phyloP scores from a whole-genome alignment of 2,329 filamentous ascomycete genomes.

The Ascocoryne sarcoides region DNA sequence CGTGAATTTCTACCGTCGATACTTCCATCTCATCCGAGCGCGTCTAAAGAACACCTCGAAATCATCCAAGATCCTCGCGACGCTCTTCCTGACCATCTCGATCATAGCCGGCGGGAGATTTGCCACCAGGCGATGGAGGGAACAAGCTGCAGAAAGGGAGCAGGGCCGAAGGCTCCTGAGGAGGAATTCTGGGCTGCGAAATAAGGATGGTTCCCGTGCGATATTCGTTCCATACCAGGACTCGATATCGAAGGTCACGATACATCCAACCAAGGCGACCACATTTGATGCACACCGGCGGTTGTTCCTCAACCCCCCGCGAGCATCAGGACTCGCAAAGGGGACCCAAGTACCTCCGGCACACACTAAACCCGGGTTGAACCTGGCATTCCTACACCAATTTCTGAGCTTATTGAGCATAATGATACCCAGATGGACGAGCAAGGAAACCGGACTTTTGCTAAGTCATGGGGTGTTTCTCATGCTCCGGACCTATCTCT shows the following conservation, averaged over 20 bases:
- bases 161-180: conserved; percentile 75
- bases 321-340: conserved; percentile 68
- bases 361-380: conserved; percentile 88
- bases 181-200: conserved; percentile 84
- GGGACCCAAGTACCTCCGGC: conserved; percentile 68
- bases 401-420: conserved; percentile 95
- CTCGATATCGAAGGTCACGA: conserved; percentile 81
- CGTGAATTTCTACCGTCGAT: conserved; percentile 53
- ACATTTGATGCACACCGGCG: conserved; percentile 95
- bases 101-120: conserved; percentile 76
- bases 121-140: conserved; percentile 67
- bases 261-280: conserved; percentile 79
- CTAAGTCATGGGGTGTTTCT: conserved; percentile 84
- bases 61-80: conserved; percentile 64
- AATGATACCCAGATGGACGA: conserved; percentile 92
- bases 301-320: conserved; percentile 83
- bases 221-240: conserved; percentile 93
- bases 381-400: conserved; percentile 92
- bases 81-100: conserved; percentile 64
- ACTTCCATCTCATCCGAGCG: conserved; percentile 42
- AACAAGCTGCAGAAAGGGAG: conserved; percentile 66
- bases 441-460: conserved; percentile 87
- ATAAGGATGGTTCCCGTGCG: conserved; percentile 89
- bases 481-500: conserved; percentile 87
- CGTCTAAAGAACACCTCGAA: conserved; percentile 57